Base-by-base conservation (phyloP, 495 filamentous ascomycete species). In the Neurospora sp. region DNA sequence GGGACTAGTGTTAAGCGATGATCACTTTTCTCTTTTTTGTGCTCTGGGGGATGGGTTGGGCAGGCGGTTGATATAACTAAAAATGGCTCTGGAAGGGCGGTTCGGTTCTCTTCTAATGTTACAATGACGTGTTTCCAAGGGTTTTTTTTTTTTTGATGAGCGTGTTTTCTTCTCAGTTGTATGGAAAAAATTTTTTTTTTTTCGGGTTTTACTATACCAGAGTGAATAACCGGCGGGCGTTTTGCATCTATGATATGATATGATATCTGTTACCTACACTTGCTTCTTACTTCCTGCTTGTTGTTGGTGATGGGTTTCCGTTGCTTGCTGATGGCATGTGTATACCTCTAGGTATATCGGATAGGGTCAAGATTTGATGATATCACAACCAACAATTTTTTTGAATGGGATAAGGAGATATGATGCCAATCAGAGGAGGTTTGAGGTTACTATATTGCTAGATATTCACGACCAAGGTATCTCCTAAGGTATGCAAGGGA, bases 1-100 rank as follows among this genome's bases (percentile, higher is more conserved):
- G 79, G 77, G 20, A 65, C 65, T n/a, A 73, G 65, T 69, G 73
- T 71, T 46, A 73, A 78, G 70, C 73, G 75, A 71, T 78, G 73
- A 76, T 69, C 4, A 14, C 11, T 27, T 5, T 5, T 37, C 5
- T 53, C 22, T 22, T 14, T 12, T 9, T 27, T 11, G 2, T 2
- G 35, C 35, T 35, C 31, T 35, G 31, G 31, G 31, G 31, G 31
- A 35, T 35, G 31, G 31, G 4, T 35, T 35, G 31, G 4, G 31
- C 31, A 35, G 8, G 18, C 18, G 7, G 18, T n/a, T n/a, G 18
- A n/a, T n/a, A 46, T 37, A 37, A 37, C 35, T 37, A 12, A 40
- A 12, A 4, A 40, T 40, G 4, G 39, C 10, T 40, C 12, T 4
- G 39, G 39, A 22, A 22, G 46, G 20, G 10, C 11, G 5, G 5